Percentiles rank a stretch among this genome's conserved stretches.
Conservation (phyloP, 495 filamentous ascomycete species). For the Annulohypoxylon moriforme region DNA sequence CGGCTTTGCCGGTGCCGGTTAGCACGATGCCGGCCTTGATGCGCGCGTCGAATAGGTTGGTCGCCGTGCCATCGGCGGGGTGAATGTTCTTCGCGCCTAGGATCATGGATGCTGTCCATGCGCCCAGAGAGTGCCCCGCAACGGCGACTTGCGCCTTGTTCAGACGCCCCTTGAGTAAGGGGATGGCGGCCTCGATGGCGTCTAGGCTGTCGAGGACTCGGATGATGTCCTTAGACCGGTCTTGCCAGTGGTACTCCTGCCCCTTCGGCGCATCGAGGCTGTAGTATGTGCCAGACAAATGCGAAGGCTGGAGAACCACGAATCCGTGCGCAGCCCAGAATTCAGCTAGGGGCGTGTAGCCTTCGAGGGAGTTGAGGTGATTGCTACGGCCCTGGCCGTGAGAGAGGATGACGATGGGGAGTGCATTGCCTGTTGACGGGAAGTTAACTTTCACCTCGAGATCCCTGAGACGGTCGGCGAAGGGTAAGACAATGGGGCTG, state of each 20-base stretch:
- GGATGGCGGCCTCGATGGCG: conserved; percentile 50
- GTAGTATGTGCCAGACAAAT: conserved; percentile 54
- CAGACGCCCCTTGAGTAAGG: conserved; percentile 50
- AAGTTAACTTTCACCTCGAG: conserved; percentile 51
- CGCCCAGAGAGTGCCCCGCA: conserved; percentile 58
- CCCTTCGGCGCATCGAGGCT: conserved; percentile 38
- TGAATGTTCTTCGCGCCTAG: conserved; percentile 52
- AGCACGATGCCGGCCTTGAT: conserved; percentile 57
- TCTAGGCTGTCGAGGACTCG: conserved; percentile 54
- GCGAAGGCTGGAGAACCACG: conserved; percentile 60
- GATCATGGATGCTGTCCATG: conserved; percentile 50
- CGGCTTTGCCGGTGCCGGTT: conserved; percentile 47
- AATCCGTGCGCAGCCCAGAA: conserved; percentile 62
- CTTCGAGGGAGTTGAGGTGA: conserved; percentile 57
- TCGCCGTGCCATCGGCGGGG: conserved; percentile 35
- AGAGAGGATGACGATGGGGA: conserved; percentile 58
- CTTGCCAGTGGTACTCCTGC: conserved; percentile 50
- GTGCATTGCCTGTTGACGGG: conserved; percentile 45
- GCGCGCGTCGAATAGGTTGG: conserved; percentile 40
- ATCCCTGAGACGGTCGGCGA: conserved; percentile 46
- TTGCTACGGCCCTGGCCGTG: conserved; percentile 57
- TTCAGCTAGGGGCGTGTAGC: conserved; percentile 56
- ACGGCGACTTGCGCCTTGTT: conserved; percentile 53
- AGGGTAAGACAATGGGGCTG: conserved; percentile 53
- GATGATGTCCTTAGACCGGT: conserved; percentile 52